Base-by-base conservation (phyloP, 345 rosid species). In the Abelmoschus esculentus region DNA sequence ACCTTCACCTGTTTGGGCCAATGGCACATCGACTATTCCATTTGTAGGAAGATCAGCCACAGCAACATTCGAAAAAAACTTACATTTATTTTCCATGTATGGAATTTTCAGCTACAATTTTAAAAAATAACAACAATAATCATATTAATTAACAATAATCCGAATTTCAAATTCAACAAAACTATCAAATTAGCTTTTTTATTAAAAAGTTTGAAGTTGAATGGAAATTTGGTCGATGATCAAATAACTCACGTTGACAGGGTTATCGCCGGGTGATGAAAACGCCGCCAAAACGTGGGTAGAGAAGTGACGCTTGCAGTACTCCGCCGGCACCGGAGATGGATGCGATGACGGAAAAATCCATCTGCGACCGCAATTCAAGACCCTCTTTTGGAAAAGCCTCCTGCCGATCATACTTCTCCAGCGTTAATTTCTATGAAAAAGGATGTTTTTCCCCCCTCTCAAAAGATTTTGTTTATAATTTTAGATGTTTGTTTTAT, bases 1-100 rank as follows among this genome's bases (percentile, higher is more conserved):
- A 58, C 98, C 97, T 83, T 93, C 98, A 49, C 98, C 98, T 31
- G 98, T 93, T 80, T 93, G 98, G 17, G 98, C 98, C 14, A 89
- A 78, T 40, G 96, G 97, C 47, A 93, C 96, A 70, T 90, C 96
- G 49, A 90, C 79, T 1, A 80, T 46, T 52, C 86, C 88, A 46
- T 78, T 65, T 2, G 46, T 61, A 2, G 79, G 70, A 77, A 64
- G 62, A 73, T 84, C 83, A 54, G 76, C 81, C 77, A 71, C 70
- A 28, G 95, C 85, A 76, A 79, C 82, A 76, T 73, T 83, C 10
- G 97, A 81, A 72, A 38, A 38, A 38, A 77, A 86, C 73, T 74
- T 74, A 76, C 79, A 44, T 69, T 79, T 75, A 72, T 77, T 79
- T 72, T 75, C 78, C 59, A 61, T 53, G 61, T 29, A 10, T 54